These are phyloP conservation scores for Mycena crocata DNA, from an alignment of 768 basidiomycete genomes.

Conservation along the genomic window DNA sequence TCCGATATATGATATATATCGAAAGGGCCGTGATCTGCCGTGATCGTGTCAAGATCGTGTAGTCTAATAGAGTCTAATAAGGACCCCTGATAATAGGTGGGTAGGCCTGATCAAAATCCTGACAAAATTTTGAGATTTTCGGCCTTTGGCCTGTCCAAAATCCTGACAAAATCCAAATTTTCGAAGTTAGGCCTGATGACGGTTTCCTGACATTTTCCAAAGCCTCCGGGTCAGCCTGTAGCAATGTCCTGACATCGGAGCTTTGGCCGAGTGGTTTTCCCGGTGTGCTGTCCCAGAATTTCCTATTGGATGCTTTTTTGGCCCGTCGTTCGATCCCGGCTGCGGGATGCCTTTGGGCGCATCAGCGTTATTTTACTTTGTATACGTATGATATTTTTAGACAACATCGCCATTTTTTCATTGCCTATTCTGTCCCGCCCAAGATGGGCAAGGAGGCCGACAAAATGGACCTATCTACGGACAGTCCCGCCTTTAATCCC, in stretches of 20 bases:
- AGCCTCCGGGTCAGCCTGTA: not conserved
- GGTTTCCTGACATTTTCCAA: not conserved
- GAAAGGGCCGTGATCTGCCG: no score
- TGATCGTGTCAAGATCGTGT: no score
- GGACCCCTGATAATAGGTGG: slow-evolving; percentile 1
- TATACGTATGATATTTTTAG: slow-evolving; percentile 5
- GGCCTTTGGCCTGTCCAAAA: not conserved
- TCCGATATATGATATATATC: no score
- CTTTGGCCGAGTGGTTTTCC: not conserved
- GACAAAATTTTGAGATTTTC: slow-evolving; percentile 5
- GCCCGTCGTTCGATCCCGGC: not conserved
- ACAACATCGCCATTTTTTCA: not conserved
- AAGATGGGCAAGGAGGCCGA: not conserved
- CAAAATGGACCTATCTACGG: not conserved
- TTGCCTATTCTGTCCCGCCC: not conserved
- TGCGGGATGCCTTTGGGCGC: no score
- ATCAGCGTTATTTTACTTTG: not conserved
- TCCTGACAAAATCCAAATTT: not conserved
- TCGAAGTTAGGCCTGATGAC: not conserved
- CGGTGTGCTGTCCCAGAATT: not conserved
- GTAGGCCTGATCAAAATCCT: not conserved
- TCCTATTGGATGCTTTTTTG: not conserved
- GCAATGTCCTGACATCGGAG: not conserved
- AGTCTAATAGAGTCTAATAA: no score
- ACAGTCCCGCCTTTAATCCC: slow-evolving; percentile 1